Evolutionary conservation across 768 basidiomycete genomes (phyloP).

Genomic region (Leccinum subgranulosum): DNA sequence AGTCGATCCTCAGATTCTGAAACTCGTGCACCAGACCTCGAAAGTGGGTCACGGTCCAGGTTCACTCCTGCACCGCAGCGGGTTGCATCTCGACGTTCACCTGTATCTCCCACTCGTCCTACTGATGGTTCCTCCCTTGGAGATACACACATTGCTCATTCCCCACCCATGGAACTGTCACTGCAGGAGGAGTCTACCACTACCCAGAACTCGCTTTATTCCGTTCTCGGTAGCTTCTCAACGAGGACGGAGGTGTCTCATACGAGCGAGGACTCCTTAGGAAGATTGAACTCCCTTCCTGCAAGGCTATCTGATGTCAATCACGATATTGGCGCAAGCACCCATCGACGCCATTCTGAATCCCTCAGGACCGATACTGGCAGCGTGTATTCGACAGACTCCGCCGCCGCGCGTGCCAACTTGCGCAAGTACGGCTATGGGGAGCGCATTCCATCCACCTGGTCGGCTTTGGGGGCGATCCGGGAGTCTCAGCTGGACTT

Average conservation of each 20-base stretch:
- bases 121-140: not conserved
- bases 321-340: not conserved
- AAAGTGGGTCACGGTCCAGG: constrained; percentile 13
- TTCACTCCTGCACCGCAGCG: constrained; percentile 24
- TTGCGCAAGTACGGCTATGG: constrained; percentile 24
- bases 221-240: not conserved
- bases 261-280: not conserved
- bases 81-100: constrained; percentile 11
- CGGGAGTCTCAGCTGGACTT: constrained; percentile 18
- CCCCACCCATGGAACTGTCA: not conserved
- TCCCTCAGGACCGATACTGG: constrained; percentile 13
- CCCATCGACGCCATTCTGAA: not conserved
- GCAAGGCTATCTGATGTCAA: constrained; percentile 8
- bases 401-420: constrained; percentile 20
- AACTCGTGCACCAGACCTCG: not conserved
- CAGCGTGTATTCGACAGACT: constrained; percentile 27
- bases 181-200: not conserved
- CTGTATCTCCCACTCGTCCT: constrained; percentile 1
- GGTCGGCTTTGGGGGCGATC: constrained; percentile 15
- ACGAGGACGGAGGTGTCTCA: not conserved
- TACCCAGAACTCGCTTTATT: not conserved
- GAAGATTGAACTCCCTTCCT: not conserved
- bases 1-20: constrained; percentile 28
- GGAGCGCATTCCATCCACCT: constrained; percentile 21
- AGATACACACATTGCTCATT: not conserved